Conservation (phyloP, 2,329 filamentous ascomycete genomes). For the Coniella vitis region DNA sequence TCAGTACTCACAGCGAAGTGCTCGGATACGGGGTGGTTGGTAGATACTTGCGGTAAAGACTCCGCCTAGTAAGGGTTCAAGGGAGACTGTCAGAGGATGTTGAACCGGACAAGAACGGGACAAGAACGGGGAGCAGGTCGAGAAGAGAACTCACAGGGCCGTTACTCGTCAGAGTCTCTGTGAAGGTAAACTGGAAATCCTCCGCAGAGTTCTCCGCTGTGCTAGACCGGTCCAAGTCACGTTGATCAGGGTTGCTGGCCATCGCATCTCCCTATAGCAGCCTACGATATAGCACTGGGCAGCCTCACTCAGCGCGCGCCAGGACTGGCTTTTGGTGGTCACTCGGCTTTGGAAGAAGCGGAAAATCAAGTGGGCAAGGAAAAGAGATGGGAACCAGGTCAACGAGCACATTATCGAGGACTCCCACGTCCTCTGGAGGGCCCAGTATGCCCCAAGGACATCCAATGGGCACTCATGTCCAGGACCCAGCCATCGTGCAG, state of each 20-base stretch:
- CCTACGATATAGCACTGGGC: background rate
- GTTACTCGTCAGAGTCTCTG: conserved; percentile 5
- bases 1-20: background rate
- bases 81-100: background rate
- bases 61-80: background rate
- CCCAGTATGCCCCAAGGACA: background rate
- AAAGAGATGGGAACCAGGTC: background rate
- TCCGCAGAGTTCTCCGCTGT: conserved; percentile 6
- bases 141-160: conserved; percentile 1
- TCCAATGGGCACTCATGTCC: background rate
- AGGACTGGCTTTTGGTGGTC: background rate
- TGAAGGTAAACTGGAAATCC: conserved; percentile 13
- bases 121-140: too few species aligned
- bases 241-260: conserved; percentile 12
- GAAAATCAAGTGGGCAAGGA: background rate
- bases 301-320: background rate
- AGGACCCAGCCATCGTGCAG: background rate
- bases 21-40: too few species aligned
- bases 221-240: conserved; percentile 10
- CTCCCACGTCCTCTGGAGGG: background rate
- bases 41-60: conserved; percentile 10
- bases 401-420: background rate
- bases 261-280: background rate
- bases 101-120: background rate
- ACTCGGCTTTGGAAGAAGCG: background rate